Base-by-base conservation (phyloP, 345 rosid species). In the Eucalyptus rudis region DNA sequence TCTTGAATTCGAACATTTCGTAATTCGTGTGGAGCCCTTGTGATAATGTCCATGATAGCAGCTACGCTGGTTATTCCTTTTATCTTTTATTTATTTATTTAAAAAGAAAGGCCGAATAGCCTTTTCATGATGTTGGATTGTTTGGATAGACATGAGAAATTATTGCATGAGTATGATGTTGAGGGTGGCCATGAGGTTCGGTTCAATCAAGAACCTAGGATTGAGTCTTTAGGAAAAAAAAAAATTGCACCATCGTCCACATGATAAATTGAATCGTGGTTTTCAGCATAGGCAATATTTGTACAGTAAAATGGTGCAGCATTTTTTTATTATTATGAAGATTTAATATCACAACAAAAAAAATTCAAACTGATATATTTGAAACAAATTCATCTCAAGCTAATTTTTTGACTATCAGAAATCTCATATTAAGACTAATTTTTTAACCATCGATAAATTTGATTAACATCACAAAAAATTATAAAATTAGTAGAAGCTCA, bases 321-420 rank as follows among this genome's bases (percentile, higher is more conserved):
- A 27, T 62, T 29, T 62, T 62, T 6, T 29, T 29, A 13, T 29
- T 29, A 29, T 29, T 13, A 27, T 62, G 13, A 13, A 62, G 2
- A 62, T 51, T 51, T 17, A 51, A 51, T 51, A 51, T 9, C 29
- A 4, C 2, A 24, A 24, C n/a, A 24, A 24, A 52, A 56, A 24
- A 15, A 58, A 56, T 52, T 4, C 1, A 52, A 52, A 7, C 1
- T 7, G 0, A 1, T 52, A 19, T 52, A 52, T 52, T 52, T 20
- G 2, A 7, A 4, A 19, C 4, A 52, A 52, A 52, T 52, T 52
- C 2, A 52, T 2, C 1, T 0, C 0, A 19, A 52, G 1, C 2
- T 52, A 52, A 52, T 19, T 20, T 52, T 52, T 52, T 19, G 1
- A 52, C 2, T 8, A 8, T 52, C 1, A 7, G 0, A 52, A 8